Base-by-base conservation (phyloP, 2,329 filamentous ascomycete genomes). In the Diaporthe destruens region DNA sequence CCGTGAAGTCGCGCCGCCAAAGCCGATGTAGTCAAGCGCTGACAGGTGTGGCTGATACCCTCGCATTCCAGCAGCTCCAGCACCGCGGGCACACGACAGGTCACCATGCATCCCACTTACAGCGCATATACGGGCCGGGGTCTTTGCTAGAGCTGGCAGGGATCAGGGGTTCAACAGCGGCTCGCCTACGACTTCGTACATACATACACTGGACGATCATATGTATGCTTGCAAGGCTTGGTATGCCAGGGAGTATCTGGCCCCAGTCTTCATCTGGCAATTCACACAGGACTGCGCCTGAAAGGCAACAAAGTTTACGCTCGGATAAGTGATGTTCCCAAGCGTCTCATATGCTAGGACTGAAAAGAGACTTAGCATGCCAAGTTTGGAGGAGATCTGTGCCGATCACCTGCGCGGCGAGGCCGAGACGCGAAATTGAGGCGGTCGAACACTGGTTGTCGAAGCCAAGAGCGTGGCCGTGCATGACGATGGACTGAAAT, bases 51-150 rank as follows among this genome's bases (percentile, higher is more conserved):
- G 59, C 59, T 65, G 29, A 51, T 36, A 51, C 29, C 59, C 59
- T 65, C 59, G 59, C 59, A 51, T 12, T 36, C 44, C 8, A 65
- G 12, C 12, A 25, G 29, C 57, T 25, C 59, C 29, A 51, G 59
- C 59, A 18, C 59, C 32, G 23, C 51, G 25, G 25, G 44, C 59
- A 51, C 18, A 25, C 59, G 59, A 65, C 59, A 65, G 59, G 59
- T 65, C 59, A 65, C 59, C 44, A 36, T 65, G 59, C 59, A 51
- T 65, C 44, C 20, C 51, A 51, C 44, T 23, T 51, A 34, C 44
- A 65, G 59, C 44, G 59, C 59, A 65, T 65, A 65, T 65, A 65
- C 59, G 59, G 59, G 59, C 59, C 11, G 59, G 59, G 59, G 59
- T 65, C 6, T 23, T 36, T 7, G 44, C 20, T 65, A 51, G 36